A percentile compares a stretch with the other conserved stretches of the same genome.
Conservation (phyloP, 75 land plant genomes). For the Gnetum montanum region DNA sequence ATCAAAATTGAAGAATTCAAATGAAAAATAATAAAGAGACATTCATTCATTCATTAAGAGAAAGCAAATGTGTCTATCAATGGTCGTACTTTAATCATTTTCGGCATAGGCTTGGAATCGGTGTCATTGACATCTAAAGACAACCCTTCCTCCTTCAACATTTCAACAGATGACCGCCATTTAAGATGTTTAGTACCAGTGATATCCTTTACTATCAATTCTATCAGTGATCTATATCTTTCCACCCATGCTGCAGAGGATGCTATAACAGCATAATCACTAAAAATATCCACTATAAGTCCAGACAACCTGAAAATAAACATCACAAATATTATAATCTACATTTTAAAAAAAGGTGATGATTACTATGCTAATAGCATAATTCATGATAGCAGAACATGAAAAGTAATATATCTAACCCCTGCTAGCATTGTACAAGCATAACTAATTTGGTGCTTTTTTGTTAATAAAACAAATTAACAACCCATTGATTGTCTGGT, state of each 20-base stretch:
- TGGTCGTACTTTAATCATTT: slow-evolving; percentile 30
- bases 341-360: too few species aligned
- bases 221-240: slow-evolving; percentile 59
- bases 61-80: too few species aligned
- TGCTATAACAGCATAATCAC: slow-evolving; percentile 72
- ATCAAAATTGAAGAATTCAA: not conserved
- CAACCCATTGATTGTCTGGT: too few species aligned
- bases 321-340: not conserved
- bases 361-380: too few species aligned
- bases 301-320: slow-evolving; percentile 70
- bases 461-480: too few species aligned
- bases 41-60: not conserved
- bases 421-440: too few species aligned
- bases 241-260: slow-evolving; percentile 99
- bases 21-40: not conserved
- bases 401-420: too few species aligned
- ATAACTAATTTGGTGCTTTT: too few species aligned
- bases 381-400: too few species aligned
- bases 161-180: slow-evolving; percentile 87
- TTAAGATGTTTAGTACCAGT: slow-evolving; percentile 31
- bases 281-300: slow-evolving; percentile 82
- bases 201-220: slow-evolving; percentile 27
- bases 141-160: slow-evolving; percentile 90
- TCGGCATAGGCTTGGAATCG: slow-evolving; percentile 2
- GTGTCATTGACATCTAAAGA: slow-evolving; percentile 16